Percentiles rank a stretch among this genome's conserved stretches.
Evolutionary conservation across 805 yeast genomes (phyloP).

Genomic region (Candida succiphila): DNA sequence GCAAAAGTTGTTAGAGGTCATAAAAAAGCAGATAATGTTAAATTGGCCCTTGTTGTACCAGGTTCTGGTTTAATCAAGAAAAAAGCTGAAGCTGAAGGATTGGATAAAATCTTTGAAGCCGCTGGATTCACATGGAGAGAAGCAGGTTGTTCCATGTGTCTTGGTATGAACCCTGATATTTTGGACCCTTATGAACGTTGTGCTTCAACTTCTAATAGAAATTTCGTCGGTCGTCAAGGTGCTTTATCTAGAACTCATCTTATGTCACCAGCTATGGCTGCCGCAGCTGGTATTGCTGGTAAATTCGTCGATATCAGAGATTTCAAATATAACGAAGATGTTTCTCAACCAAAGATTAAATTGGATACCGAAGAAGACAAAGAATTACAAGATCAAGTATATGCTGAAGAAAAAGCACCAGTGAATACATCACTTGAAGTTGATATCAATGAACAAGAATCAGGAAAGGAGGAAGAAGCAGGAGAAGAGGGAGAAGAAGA

Average conservation of each 20-base stretch:
- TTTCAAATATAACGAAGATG: conserved; percentile 47
- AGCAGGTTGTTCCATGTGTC: conserved; percentile 99
- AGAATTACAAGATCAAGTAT: conserved; percentile 58
- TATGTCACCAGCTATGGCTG: conserved; percentile 99
- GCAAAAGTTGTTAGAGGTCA: conserved; percentile 89
- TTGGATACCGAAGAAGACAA: conserved; percentile 35
- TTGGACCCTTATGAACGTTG: conserved; percentile 93
- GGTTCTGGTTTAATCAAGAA: conserved; percentile 93
- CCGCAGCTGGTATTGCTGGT: conserved; percentile 93
- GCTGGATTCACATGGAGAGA: conserved; percentile 99
- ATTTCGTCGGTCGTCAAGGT: conserved; percentile 99
- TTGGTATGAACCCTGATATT: conserved; percentile 99
- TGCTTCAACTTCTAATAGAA: conserved; percentile 97
- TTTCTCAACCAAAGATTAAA: conserved; percentile 48
- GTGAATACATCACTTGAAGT: too few relatives aligned
- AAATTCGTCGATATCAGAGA: conserved; percentile 87
- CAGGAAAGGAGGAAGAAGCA: conserved; percentile 37
- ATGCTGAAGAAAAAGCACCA: conserved; percentile 57
- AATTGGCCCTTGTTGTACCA: conserved; percentile 86
- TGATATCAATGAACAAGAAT: too few relatives aligned
- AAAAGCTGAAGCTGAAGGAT: conserved; percentile 92
- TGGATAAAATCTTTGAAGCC: conserved; percentile 78
- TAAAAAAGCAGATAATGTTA: conserved; percentile 73
- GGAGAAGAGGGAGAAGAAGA: conserved; percentile 50
- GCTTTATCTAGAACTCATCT: conserved; percentile 91